Evolutionary conservation across 106 monocot genomes (phyloP), one percentile per base, ranked within the genome.

Genomic region (Dioscorea zingiberensis): DNA sequence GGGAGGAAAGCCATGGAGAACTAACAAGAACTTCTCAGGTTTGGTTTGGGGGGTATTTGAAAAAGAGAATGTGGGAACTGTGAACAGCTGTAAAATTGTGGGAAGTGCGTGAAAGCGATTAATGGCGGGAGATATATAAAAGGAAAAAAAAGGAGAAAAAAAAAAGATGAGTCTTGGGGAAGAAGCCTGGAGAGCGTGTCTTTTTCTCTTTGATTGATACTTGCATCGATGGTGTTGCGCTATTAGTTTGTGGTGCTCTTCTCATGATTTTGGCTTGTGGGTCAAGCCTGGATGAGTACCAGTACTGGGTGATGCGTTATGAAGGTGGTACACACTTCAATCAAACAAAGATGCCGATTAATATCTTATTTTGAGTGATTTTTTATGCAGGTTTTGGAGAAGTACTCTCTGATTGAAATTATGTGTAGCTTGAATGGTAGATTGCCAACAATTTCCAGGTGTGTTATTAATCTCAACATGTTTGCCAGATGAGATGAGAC

Each of bases 201-300:
- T 56, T 56, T 56, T 56, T 56, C 22, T 56, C 22, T 56, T 24
- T 56, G 23, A 56, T 19, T 21, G 56, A 22, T 56, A 12, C 23
- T 23, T 12, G n/a, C 11, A 56, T 56, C 56, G n/a, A 22, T 24
- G 19, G 23, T 18, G 51, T 19, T 51, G 15, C 51, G 4, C 15
- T 51, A 7, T 13, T 51, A 13, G 15, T 51, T 51, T 4, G 1
- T 5, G 15, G 51, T 51, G 51, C 19, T 51, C 22, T 56, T 56
- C 5, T 56, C 56, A 56, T 56, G 56, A 56, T 56, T 22, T 56
- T 56, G 56, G 23, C 56, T 56, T 56, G 56, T 18, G 56, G 56
- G 56, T 21, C 12, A 56, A 56, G 56, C 12, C 56, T 18, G 22
- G 22, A 56, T 2, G 23, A 56, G 56, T 56, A 56, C 22, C 23